Conservation (phyloP, 306 rosid genomes). For the Trifolium pratense region DNA sequence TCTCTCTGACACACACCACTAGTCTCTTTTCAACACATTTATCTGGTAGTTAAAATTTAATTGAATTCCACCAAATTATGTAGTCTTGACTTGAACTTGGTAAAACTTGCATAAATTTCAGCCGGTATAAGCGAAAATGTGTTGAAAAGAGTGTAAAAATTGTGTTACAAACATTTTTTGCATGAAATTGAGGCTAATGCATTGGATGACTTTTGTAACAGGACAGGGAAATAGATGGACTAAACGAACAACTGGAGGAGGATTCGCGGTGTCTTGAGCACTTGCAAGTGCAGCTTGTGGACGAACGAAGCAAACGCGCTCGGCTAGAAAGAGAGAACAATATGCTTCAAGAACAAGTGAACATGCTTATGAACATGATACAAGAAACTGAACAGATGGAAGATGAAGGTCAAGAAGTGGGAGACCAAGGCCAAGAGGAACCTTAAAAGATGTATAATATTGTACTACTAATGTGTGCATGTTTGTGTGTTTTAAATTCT, state of each 20-base stretch:
- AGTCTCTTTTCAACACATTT: neutral
- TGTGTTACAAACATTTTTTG: neutral
- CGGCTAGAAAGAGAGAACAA: constrained; percentile 76
- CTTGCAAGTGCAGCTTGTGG: constrained; percentile 81
- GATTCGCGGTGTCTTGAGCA: constrained; percentile 75
- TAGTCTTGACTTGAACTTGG: neutral
- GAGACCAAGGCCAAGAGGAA: constrained; percentile 55
- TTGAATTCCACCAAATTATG: neutral
- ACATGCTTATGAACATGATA: constrained; percentile 93
- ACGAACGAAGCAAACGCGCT: constrained; percentile 73
- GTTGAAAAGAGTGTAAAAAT: neutral
- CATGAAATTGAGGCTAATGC: neutral
- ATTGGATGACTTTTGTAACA: constrained; percentile 32
- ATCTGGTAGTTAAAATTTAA: neutral
- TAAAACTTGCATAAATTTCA: neutral
- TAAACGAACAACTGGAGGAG: constrained; percentile 86
- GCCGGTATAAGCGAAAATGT: neutral
- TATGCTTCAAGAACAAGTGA: constrained; percentile 80
- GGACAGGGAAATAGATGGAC: constrained; percentile 89
- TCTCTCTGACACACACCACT: neutral
- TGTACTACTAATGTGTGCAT: neutral
- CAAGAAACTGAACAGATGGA: constrained; percentile 63
- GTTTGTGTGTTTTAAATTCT: constrained; percentile 45
- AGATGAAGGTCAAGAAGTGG: constrained; percentile 52
- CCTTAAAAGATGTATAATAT: constrained; percentile 41